Conservation (phyloP, 768 basidiomycete species). For the Phaffia tasmanica region DNA sequence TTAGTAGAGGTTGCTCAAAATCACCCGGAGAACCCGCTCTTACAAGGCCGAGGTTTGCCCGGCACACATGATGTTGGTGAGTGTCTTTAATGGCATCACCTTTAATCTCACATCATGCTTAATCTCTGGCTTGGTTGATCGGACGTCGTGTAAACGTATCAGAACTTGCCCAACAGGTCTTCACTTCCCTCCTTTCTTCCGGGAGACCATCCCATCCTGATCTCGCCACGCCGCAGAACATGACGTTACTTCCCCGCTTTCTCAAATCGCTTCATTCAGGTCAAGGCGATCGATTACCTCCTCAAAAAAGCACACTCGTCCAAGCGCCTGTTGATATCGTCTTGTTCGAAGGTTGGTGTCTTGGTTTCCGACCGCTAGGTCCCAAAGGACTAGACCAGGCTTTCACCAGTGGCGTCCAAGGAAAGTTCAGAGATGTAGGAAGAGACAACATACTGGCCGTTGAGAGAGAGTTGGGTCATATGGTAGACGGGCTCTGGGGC, state of each 20-base stretch:
- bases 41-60: slow-evolving; percentile 29
- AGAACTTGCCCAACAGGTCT: slow-evolving; percentile 9
- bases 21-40: slow-evolving; percentile 25
- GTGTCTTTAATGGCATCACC: neutral
- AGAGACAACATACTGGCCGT: neutral
- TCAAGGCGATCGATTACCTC: slow-evolving; percentile 62
- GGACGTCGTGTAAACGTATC: too few species aligned
- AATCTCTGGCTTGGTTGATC: too few species aligned
- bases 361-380: slow-evolving; percentile 65
- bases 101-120: slow-evolving; percentile 28
- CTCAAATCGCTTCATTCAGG: slow-evolving; percentile 75
- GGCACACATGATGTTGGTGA: slow-evolving; percentile 28
- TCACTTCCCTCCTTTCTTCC: slow-evolving; percentile 8
- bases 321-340: slow-evolving; percentile 60
- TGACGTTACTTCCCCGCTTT: slow-evolving; percentile 54
- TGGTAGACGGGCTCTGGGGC: neutral
- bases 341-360: slow-evolving; percentile 91
- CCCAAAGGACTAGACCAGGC: slow-evolving; percentile 45
- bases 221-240: neutral
- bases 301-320: slow-evolving; percentile 44
- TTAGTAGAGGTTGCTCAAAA: slow-evolving; percentile 18
- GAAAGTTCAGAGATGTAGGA: neutral
- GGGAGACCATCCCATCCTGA: slow-evolving; percentile 2
- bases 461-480: neutral
- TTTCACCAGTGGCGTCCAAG: slow-evolving; percentile 38